A percentile compares a stretch with the other conserved stretches of the same genome.
phyloP scores from a whole-genome alignment of 768 basidiomycete genomes.

The Favolaschia claudopus region DNA sequence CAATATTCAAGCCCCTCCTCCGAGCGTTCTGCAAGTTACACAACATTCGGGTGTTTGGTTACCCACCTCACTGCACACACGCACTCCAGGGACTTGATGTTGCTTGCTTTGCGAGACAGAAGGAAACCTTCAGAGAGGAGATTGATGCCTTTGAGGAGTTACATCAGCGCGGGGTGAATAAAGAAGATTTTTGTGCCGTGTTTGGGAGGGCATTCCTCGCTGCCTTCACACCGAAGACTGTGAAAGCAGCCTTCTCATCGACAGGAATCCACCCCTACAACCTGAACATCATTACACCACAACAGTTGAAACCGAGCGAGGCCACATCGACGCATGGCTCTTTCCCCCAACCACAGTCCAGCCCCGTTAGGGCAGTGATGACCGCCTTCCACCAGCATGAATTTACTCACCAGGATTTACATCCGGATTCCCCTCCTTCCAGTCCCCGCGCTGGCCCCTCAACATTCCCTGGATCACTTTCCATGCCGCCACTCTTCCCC shows the following conservation, averaged over 20 bases:
- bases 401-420: constrained; percentile 8
- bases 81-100: constrained; percentile 37
- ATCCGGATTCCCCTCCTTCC: neutral
- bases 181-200: constrained; percentile 28
- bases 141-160: constrained; percentile 19
- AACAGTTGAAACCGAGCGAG: constrained; percentile 33
- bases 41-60: too few species aligned
- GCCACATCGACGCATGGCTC: constrained; percentile 21
- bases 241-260: constrained; percentile 30
- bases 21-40: too few species aligned
- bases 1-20: too few species aligned
- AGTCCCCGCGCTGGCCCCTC: too few species aligned
- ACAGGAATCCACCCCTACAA: constrained; percentile 35
- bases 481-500: neutral
- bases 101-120: constrained; percentile 29
- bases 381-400: constrained; percentile 6
- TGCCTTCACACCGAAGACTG: constrained; percentile 29
- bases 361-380: constrained; percentile 16
- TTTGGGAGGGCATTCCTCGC: constrained; percentile 28
- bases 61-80: too few species aligned
- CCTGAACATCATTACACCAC: constrained; percentile 24
- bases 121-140: constrained; percentile 26
- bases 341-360: constrained; percentile 26
- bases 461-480: neutral
- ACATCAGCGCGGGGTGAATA: constrained; percentile 16